A percentile compares a stretch with the other conserved stretches of the same genome.
phyloP scores from a whole-genome alignment of 306 rosid species.

The Ochetophila trinervis region DNA sequence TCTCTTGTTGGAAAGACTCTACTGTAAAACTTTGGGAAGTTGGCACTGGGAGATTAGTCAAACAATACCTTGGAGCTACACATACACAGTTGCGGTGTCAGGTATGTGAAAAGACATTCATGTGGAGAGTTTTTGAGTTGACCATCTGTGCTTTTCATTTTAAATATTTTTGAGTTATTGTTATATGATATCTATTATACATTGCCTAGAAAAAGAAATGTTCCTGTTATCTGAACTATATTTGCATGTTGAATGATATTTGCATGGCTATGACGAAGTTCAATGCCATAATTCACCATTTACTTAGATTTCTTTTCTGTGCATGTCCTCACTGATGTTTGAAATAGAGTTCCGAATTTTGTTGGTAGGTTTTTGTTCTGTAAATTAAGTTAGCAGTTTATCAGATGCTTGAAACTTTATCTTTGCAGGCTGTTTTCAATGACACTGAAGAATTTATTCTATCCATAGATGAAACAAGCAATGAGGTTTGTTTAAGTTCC shows the following conservation, averaged over 20 bases:
- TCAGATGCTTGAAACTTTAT: conserved; percentile 10
- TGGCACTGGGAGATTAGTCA: conserved; percentile 81
- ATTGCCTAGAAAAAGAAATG: too few relatives aligned
- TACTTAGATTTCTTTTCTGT: too few relatives aligned
- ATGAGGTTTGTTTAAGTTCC: conserved; percentile 62
- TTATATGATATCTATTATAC: too few relatives aligned
- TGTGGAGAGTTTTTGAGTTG: background rate
- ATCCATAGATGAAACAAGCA: conserved; percentile 77
- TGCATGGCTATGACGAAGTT: too few relatives aligned
- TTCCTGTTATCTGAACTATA: too few relatives aligned
- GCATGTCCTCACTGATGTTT: background rate
- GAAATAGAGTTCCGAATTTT: background rate
- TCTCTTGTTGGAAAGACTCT: conserved; percentile 92
- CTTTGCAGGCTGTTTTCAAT: conserved; percentile 72
- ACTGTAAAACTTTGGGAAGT: conserved; percentile 86
- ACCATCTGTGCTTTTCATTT: background rate
- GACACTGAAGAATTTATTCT: conserved; percentile 78
- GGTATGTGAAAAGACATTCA: conserved; percentile 37
- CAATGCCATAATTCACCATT: too few relatives aligned
- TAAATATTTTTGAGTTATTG: background rate
- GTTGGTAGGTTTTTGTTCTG: background rate
- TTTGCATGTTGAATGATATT: too few relatives aligned
- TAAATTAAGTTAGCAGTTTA: background rate
- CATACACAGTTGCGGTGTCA: conserved; percentile 76
- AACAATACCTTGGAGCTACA: conserved; percentile 74